Base-by-base conservation (phyloP, 2,329 filamentous ascomycete genomes). In the Colletotrichum tofieldiae region DNA sequence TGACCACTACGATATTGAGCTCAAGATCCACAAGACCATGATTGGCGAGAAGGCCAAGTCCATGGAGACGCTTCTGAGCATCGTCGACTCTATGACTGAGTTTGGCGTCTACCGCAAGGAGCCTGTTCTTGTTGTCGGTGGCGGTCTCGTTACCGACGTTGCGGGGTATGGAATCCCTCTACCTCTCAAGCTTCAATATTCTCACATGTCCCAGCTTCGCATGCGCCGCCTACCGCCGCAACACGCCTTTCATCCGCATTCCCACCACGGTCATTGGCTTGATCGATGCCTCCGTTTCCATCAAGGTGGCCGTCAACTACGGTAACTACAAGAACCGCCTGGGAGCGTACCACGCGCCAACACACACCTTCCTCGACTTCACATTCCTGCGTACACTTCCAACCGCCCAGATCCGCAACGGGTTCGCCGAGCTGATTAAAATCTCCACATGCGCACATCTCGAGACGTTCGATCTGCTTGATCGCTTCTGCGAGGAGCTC, bases 251-350 rank as follows among this genome's bases (percentile, higher is more conserved):
- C 83, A 93, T 94, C 78, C 90, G 92, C 59, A 88, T 94, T 11
- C 92, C 92, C 1, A 94, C 92, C 0, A 94, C 92, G 0, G 90
- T 94, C 74, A 93, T 94, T 77, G 92, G 92, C 12, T 85, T 94
- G 59, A 94, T 94, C 72, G 92, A 94, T 77, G 92, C 92, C 3
- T 93, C 91, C 23, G 92, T 94, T 62, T 92, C 90, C 45, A 94
- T 94, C 85, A 93, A 94, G 79, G 92, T 94, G n/a, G 92, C 91
- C 16, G 92, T 94, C 77, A 94, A 94, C 84, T 93, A 93, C 77
- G 91, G 91, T 79, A 90, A 91, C 79, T 93, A 93, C 85, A 94
- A 94, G 86, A 94, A 94, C 82, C 86, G 91, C 16, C 87, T 94
- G 0, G 92, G 92, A 37, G 92, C 92, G 5, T 94, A 94, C 79